phyloP scores from a whole-genome alignment of 2,329 filamentous ascomycete genomes.

The Dothideomycetidae sp. region DNA sequence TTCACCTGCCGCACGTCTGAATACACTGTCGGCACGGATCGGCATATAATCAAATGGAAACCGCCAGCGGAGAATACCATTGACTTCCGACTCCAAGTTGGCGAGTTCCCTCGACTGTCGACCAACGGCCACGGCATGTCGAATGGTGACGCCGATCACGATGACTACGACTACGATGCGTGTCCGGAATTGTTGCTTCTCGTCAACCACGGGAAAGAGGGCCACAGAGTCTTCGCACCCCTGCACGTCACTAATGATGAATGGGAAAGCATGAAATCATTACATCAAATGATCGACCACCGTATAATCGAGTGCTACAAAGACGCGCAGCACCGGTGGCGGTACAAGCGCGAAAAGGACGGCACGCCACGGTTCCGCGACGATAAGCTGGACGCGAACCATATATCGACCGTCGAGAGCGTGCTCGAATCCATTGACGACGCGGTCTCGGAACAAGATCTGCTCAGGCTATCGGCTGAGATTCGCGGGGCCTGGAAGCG shows the following conservation, averaged over 20 bases:
- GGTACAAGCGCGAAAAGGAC: constrained; percentile 43
- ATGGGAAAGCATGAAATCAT: constrained; percentile 67
- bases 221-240: constrained; percentile 52
- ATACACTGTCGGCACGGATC: constrained; percentile 83
- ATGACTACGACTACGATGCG: constrained; percentile 34
- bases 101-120: constrained; percentile 55
- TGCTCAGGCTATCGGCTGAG: constrained; percentile 52
- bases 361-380: constrained; percentile 65
- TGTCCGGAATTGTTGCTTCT: constrained; percentile 33
- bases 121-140: constrained; percentile 1
- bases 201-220: constrained; percentile 49
- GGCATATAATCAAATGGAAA: constrained; percentile 96
- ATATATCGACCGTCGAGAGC: constrained; percentile 67
- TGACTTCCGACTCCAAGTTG: constrained; percentile 69
- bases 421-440: constrained; percentile 85
- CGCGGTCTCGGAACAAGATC: constrained; percentile 67
- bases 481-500: constrained; percentile 74
- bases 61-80: constrained; percentile 88
- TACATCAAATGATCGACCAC: constrained; percentile 65
- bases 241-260: constrained; percentile 60
- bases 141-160: not conserved
- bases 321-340: constrained; percentile 63
- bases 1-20: constrained; percentile 85
- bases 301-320: constrained; percentile 82
- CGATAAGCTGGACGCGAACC: constrained; percentile 85